Conservation (phyloP, 179 eudicot species). For the Actinidia arguta region DNA sequence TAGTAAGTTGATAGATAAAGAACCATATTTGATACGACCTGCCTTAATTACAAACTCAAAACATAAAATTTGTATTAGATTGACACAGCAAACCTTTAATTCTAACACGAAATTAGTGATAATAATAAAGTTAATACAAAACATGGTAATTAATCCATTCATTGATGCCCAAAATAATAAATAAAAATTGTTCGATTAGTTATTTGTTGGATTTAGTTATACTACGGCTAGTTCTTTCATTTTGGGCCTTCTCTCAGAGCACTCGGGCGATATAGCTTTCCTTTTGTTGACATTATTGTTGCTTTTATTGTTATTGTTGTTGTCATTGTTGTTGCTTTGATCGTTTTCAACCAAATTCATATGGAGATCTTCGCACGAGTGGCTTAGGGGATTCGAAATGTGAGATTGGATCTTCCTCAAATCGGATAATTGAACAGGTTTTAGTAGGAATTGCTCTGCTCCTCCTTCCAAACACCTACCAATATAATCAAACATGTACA, state of each 20-base stretch:
- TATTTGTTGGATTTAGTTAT: neutral
- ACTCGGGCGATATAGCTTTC: slow-evolving; percentile 15
- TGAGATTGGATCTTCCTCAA: slow-evolving; percentile 36
- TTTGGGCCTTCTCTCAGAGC: slow-evolving; percentile 21
- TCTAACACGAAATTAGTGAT: neutral
- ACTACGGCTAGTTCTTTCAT: slow-evolving; percentile 29
- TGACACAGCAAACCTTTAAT: neutral
- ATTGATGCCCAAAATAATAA: neutral
- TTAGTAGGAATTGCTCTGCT: slow-evolving; percentile 38
- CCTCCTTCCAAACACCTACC: slow-evolving; percentile 53
- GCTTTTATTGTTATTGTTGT: neutral
- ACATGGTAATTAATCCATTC: neutral
- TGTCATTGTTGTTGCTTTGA: neutral
- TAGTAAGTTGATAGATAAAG: neutral
- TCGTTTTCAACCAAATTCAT: neutral
- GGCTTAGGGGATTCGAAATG: slow-evolving; percentile 20
- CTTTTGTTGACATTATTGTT: slow-evolving; percentile 19
- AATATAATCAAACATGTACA: neutral
- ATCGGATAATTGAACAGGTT: slow-evolving; percentile 38
- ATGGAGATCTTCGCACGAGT: neutral
- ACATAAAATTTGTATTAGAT: neutral
- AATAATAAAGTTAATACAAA: neutral
- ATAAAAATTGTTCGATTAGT: neutral
- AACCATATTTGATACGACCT: no score
- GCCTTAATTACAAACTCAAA: no score